These are phyloP conservation scores for Cyclotella sp. DNA, from an alignment of 108 stramenopile species.

Conservation along the genomic window DNA sequence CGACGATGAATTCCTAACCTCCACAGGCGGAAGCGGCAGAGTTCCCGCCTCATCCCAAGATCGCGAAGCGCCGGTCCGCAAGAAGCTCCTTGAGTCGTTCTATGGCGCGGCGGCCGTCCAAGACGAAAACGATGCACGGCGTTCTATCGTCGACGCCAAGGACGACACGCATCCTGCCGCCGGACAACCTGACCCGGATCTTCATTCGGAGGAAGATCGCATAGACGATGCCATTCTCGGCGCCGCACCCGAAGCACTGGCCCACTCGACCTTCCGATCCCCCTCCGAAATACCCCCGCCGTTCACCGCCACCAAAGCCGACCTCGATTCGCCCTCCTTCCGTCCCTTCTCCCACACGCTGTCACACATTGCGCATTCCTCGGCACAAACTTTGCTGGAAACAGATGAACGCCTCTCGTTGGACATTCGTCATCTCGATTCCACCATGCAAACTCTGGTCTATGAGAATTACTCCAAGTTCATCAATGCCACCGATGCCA, in stretches of 20 bases:
- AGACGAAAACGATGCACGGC: slow-evolving; percentile 14
- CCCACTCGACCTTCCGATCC: slow-evolving; percentile 17
- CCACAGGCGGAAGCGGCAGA: slow-evolving; percentile 26
- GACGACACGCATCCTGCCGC: slow-evolving; percentile 34
- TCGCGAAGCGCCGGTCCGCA: slow-evolving; percentile 85
- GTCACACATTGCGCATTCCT: slow-evolving; percentile 59
- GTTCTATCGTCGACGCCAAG: slow-evolving; percentile 24
- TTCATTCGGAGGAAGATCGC: background rate
- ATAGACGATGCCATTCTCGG: background rate
- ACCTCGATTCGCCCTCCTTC: slow-evolving; percentile 83
- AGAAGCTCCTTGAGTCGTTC: slow-evolving; percentile 87
- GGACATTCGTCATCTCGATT: slow-evolving; percentile 88
- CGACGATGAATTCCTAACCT: slow-evolving; percentile 62
- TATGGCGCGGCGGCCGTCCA: slow-evolving; percentile 68
- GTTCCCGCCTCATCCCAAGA: slow-evolving; percentile 34
- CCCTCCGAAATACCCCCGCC: slow-evolving; percentile 48
- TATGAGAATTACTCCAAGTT: slow-evolving; percentile 99
- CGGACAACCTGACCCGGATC: slow-evolving; percentile 2
- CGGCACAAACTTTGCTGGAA: slow-evolving; percentile 70
- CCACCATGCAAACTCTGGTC: slow-evolving; percentile 98
- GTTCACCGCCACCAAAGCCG: slow-evolving; percentile 45
- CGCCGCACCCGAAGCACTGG: background rate
- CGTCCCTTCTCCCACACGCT: slow-evolving; percentile 63
- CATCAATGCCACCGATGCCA: slow-evolving; percentile 97
- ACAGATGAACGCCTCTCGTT: slow-evolving; percentile 73